These are phyloP conservation scores for Fusarium albosuccineum DNA, from an alignment of 2,329 filamentous ascomycete genomes.

Conservation along the genomic window DNA sequence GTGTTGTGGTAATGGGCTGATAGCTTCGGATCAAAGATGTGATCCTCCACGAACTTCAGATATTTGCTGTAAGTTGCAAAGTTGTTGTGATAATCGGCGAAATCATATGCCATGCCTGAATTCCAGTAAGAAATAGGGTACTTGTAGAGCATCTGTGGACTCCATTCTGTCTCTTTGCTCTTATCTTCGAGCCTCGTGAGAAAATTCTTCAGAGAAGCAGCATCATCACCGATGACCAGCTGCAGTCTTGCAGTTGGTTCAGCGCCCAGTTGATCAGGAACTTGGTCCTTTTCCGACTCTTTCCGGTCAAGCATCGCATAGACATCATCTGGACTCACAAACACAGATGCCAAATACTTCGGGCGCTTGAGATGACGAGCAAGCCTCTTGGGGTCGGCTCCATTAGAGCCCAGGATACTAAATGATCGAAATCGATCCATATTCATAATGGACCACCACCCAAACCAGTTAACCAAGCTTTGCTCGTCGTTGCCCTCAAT, in stretches of 20 bases:
- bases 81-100: slow-evolving; percentile 31
- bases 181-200: slow-evolving; percentile 20
- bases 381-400: slow-evolving; percentile 36
- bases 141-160: slow-evolving; percentile 51
- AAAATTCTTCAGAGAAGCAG: slow-evolving; percentile 12
- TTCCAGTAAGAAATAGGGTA: slow-evolving; percentile 58
- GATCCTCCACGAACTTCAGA: slow-evolving; percentile 25
- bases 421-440: slow-evolving; percentile 68
- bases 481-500: slow-evolving; percentile 73
- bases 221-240: slow-evolving; percentile 21
- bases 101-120: slow-evolving; percentile 42
- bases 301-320: slow-evolving; percentile 14
- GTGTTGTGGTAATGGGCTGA: slow-evolving; percentile 37
- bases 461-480: slow-evolving; percentile 73
- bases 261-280: neutral
- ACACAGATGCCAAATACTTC: slow-evolving; percentile 51
- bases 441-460: slow-evolving; percentile 66
- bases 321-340: slow-evolving; percentile 54
- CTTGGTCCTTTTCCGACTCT: neutral
- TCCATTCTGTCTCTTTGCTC: slow-evolving; percentile 10
- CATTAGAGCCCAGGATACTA: slow-evolving; percentile 64
- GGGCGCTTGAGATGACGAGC: slow-evolving; percentile 41
- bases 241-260: slow-evolving; percentile 7
- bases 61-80: slow-evolving; percentile 44
- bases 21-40: slow-evolving; percentile 24